These are phyloP conservation scores for Chalaropsis ovoidea DNA, from an alignment of 2,329 filamentous ascomycete species.

Conservation along the genomic window DNA sequence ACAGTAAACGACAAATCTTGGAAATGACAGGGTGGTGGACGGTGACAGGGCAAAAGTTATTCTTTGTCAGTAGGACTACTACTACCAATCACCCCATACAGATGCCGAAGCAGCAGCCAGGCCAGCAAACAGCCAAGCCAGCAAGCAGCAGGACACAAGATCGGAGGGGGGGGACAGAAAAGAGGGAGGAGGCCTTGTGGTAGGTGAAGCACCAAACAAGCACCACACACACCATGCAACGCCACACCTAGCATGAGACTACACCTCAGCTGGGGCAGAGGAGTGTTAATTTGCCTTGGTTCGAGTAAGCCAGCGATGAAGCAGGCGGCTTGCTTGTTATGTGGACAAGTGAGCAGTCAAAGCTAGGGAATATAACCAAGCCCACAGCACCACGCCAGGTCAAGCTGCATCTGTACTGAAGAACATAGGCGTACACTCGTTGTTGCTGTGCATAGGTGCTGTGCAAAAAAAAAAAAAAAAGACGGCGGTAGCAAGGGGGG, in stretches of 20 bases:
- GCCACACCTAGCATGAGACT: background rate
- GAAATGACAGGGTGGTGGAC: conserved; percentile 9
- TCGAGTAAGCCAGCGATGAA: background rate
- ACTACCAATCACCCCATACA: background rate
- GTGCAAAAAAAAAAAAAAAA: conserved; percentile 1
- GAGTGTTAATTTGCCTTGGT: background rate
- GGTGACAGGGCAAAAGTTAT: conserved; percentile 1
- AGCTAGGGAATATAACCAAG: background rate
- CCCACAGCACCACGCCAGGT: background rate
- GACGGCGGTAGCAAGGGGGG: background rate
- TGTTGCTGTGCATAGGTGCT: conserved; percentile 6
- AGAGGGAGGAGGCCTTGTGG: background rate
- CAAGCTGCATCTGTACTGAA: background rate
- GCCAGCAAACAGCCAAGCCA: too few relatives aligned
- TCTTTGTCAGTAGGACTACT: background rate
- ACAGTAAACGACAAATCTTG: conserved; percentile 3
- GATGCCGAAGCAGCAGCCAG: background rate
- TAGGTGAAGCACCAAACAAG: conserved; percentile 3
- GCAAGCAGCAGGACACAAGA: background rate
- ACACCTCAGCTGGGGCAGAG: background rate
- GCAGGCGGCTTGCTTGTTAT: background rate
- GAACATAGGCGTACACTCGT: background rate
- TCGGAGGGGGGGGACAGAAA: background rate
- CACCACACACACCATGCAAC: conserved; percentile 4
- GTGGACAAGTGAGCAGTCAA: background rate